A percentile compares a stretch with the other conserved stretches of the same genome.
phyloP scores from a whole-genome alignment of 345 rosid species.

The Xanthoceras sorbifolium region DNA sequence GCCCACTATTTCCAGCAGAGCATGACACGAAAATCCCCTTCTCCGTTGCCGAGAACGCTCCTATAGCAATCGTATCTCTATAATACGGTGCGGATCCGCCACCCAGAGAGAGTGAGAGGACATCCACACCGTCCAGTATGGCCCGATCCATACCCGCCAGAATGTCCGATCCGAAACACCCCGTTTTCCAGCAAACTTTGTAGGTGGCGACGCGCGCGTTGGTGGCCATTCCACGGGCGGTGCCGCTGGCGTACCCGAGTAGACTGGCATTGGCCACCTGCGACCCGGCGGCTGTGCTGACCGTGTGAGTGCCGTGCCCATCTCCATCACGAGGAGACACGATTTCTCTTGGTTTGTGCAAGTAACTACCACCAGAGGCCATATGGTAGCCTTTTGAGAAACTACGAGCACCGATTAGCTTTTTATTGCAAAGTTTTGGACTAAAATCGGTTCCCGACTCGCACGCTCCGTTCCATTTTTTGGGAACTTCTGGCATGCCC shows the following conservation, averaged over 20 bases:
- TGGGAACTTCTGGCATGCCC: slow-evolving; percentile 68
- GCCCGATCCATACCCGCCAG: slow-evolving; percentile 86
- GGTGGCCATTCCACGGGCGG: slow-evolving; percentile 79
- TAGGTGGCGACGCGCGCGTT: slow-evolving; percentile 74
- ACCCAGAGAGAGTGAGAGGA: slow-evolving; percentile 86
- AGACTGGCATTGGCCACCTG: slow-evolving; percentile 67
- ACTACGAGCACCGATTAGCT: slow-evolving; percentile 76
- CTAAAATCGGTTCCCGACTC: slow-evolving; percentile 70
- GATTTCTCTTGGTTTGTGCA: slow-evolving; percentile 42
- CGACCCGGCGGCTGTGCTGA: slow-evolving; percentile 78
- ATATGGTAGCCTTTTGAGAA: slow-evolving; percentile 73
- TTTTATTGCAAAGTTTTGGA: slow-evolving; percentile 66
- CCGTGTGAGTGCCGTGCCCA: slow-evolving; percentile 92
- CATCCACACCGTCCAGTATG: slow-evolving; percentile 76
- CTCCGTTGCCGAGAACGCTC: slow-evolving; percentile 73
- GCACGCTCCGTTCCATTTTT: slow-evolving; percentile 73
- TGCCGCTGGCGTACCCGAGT: slow-evolving; percentile 83
- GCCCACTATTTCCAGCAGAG: slow-evolving; percentile 88
- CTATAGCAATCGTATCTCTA: slow-evolving; percentile 69
- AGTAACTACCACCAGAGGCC: slow-evolving; percentile 52
- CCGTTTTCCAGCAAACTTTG: slow-evolving; percentile 77
- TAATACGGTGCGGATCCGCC: slow-evolving; percentile 68
- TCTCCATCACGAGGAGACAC: slow-evolving; percentile 75
- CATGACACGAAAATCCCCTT: slow-evolving; percentile 80
- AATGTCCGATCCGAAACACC: slow-evolving; percentile 81